Conservation (phyloP, 768 basidiomycete genomes). For the Podaxis carcinomalis region DNA sequence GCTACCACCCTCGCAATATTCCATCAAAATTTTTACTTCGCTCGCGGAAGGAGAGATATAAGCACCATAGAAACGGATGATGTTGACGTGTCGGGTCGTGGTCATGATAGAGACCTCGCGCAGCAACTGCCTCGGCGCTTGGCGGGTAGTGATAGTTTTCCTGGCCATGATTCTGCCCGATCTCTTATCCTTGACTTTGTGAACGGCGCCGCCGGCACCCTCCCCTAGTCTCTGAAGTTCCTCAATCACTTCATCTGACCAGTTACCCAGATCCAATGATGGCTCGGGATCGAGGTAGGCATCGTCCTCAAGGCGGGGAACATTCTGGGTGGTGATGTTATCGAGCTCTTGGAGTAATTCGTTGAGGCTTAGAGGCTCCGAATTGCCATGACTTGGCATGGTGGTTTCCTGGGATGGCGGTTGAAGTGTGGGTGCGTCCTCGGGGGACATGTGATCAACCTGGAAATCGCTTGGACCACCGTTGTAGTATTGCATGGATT, state of each 20-base stretch:
- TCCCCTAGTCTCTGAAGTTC: conserved; percentile 81
- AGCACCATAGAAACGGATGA: conserved; percentile 89
- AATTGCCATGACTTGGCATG: conserved; percentile 22
- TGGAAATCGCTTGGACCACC: conserved; percentile 3
- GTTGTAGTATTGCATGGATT: conserved; percentile 1
- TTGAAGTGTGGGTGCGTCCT: conserved; percentile 3
- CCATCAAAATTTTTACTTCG: conserved; percentile 96
- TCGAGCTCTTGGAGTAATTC: conserved; percentile 34
- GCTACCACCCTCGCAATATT: conserved; percentile 82
- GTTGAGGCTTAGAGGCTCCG: conserved; percentile 35
- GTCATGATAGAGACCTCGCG: conserved; percentile 91
- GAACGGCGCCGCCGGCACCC: conserved; percentile 94
- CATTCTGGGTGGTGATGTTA: conserved; percentile 9
- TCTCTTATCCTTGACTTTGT: conserved; percentile 85
- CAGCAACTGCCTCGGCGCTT: conserved; percentile 90
- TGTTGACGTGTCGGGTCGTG: conserved; percentile 78
- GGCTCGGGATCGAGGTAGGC: conserved; percentile 15
- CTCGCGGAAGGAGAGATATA: conserved; percentile 84
- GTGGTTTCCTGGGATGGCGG: conserved; percentile 25
- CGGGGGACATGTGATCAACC: conserved; percentile 8
- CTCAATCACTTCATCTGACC: conserved; percentile 71
- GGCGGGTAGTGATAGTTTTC: conserved; percentile 89
- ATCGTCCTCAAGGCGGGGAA: conserved; percentile 21
- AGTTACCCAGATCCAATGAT: conserved; percentile 33
- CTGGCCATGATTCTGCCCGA: conserved; percentile 83